Evolutionary conservation across 352 stramenopile genomes (phyloP).

Genomic region (Hyaloperonospora arabidopsidis): DNA sequence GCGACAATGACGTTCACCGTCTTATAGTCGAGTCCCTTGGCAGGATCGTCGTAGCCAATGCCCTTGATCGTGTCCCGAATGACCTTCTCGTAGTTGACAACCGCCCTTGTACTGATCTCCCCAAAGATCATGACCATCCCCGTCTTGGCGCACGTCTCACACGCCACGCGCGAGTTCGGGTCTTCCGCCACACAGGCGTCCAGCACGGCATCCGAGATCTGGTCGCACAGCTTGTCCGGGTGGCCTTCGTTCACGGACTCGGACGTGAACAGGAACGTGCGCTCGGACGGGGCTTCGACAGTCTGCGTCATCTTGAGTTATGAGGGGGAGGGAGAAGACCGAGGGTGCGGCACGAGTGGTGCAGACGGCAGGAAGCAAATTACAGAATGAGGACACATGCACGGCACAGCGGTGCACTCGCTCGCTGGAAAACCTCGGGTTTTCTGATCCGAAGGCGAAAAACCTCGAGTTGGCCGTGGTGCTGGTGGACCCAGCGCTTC

Average conservation of each 20-base stretch:
- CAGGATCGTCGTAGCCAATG: constrained; percentile 98
- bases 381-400: constrained; percentile 38
- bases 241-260: constrained; percentile 99
- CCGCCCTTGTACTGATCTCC: constrained; percentile 98
- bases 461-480: constrained; percentile 12
- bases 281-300: constrained; percentile 32
- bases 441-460: constrained; percentile 7
- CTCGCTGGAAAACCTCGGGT: constrained; percentile 22
- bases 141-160: constrained; percentile 98
- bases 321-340: background rate
- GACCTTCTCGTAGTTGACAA: constrained; percentile 99
- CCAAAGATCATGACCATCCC: constrained; percentile 99
- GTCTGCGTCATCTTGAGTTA: constrained; percentile 51
- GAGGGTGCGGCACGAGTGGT: constrained; percentile 11
- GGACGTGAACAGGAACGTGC: constrained; percentile 94
- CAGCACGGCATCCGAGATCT: constrained; percentile 97
- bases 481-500: constrained; percentile 22
- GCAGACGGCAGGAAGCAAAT: constrained; percentile 33
- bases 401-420: background rate
- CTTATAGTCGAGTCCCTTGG: constrained; percentile 99
- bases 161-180: constrained; percentile 96
- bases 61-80: constrained; percentile 98
- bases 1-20: constrained; percentile 99
- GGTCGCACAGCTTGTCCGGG: constrained; percentile 97
- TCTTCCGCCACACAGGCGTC: constrained; percentile 98